A percentile compares a stretch with the other conserved stretches of the same genome.
Conservation (phyloP, 129 eudicot species). For the Deinandra increscens region DNA sequence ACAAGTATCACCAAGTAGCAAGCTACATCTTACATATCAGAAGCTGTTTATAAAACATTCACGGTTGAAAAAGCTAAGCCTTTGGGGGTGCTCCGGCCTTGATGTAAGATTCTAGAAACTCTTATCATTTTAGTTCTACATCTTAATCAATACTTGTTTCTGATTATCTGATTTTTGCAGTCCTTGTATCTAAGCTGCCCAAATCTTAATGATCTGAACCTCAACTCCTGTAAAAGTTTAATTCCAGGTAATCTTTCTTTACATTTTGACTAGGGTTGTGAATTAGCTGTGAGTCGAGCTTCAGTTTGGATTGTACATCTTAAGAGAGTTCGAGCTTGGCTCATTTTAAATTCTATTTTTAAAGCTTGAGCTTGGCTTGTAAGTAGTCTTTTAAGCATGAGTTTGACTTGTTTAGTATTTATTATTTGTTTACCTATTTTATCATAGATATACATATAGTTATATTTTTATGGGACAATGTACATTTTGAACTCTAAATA, state of each 20-base stretch:
- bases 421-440: no score
- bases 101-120: slow-evolving; percentile 63
- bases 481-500: no score
- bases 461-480: no score
- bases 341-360: no score
- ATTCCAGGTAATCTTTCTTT: slow-evolving; percentile 58
- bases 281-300: no score
- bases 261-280: neutral
- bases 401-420: no score
- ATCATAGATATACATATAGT: no score
- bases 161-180: slow-evolving; percentile 47
- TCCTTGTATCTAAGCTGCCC: slow-evolving; percentile 87
- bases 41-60: slow-evolving; percentile 87
- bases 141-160: neutral
- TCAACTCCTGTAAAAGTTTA: slow-evolving; percentile 73
- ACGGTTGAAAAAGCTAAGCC: slow-evolving; percentile 78
- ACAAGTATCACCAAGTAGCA: slow-evolving; percentile 55
- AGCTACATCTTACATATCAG: slow-evolving; percentile 59
- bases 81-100: slow-evolving; percentile 98
- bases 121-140: neutral
- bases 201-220: slow-evolving; percentile 76
- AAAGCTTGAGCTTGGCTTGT: no score
- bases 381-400: no score
- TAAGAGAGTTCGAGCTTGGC: no score
- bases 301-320: no score